Evolutionary conservation across 108 stramenopile species (phyloP).

Genomic region (Poteriospumella lacustris): DNA sequence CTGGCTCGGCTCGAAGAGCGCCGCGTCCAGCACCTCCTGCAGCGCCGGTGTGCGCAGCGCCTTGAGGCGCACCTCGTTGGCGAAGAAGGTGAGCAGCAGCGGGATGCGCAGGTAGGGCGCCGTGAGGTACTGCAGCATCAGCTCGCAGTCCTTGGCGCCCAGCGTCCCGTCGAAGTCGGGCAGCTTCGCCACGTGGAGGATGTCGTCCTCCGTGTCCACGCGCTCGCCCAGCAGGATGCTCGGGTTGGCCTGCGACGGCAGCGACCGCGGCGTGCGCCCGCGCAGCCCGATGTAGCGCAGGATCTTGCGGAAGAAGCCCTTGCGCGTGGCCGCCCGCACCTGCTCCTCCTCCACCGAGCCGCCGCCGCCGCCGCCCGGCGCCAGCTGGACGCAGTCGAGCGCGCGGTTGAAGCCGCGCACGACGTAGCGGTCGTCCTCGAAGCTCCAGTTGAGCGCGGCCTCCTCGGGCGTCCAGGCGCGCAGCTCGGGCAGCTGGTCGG

Average conservation of each 20-base stretch:
- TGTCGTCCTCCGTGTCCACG: constrained; percentile 80
- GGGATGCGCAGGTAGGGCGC: constrained; percentile 92
- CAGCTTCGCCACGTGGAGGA: constrained; percentile 76
- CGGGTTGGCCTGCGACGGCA: constrained; percentile 56
- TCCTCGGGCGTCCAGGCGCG: constrained; percentile 43
- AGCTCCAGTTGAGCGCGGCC: constrained; percentile 46
- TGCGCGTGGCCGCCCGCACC: neutral
- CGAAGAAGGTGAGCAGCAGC: constrained; percentile 86
- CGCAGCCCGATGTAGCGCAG: constrained; percentile 2
- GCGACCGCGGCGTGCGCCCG: constrained; percentile 47
- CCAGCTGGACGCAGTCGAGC: constrained; percentile 1
- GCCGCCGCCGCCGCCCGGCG: no score
- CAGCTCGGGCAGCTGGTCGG: constrained; percentile 47
- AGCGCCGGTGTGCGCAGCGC: constrained; percentile 76
- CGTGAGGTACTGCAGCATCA: constrained; percentile 86
- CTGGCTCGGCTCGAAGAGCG: constrained; percentile 85
- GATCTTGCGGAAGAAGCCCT: neutral
- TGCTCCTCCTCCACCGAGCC: neutral
- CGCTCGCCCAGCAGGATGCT: constrained; percentile 47
- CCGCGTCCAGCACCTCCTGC: constrained; percentile 86
- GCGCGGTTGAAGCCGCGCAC: constrained; percentile 1
- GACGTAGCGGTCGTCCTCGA: neutral
- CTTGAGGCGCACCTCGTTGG: constrained; percentile 75
- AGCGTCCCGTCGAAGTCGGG: constrained; percentile 84
- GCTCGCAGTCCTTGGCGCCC: constrained; percentile 77